Evolutionary conservation across 805 yeast species (phyloP), one percentile per base, ranked within the genome.

Genomic region (Kregervanrija delftensis): DNA sequence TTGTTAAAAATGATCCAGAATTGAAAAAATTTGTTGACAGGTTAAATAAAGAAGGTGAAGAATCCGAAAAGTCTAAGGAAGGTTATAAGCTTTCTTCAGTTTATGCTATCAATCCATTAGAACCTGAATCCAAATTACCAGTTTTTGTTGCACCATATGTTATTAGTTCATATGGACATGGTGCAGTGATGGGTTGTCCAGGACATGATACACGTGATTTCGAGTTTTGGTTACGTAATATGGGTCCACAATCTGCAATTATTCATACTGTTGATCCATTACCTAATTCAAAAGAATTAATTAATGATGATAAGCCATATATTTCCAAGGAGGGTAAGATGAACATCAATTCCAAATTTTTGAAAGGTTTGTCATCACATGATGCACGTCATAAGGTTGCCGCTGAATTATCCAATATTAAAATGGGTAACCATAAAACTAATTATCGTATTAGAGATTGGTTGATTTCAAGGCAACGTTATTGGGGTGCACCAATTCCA

Each of bases 401-500:
- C 0, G 52, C 65, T 1, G 58, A 65, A 11, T 64, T 89, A n/a
- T 61, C 57, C 13, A 39, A 40, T 4, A 42, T 53, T 8, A 16
- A 46, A 22, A 42, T 41, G 40, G 96, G 91, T 0, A 51, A 63
- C 1, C 46, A 53, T 3, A 68, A 75, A 4, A 71, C 73, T 0
- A 81, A 81, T 50, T 83, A 72, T 56, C 76, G 81, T 51, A 67
- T 93, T 30, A 74, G 97, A 53, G 99, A 93, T 59, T 93, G 99
- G 99, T 73, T 93, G 28, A 84, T 93, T 39, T 83, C 95, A 56
- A 77, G 99, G 58, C 99, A 93, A 63, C 69, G 99, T 48, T 91
- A 85, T 63, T 93, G 99, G 99, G 99, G 99, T 22, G 93, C 97
- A 0, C 99, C 99, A 2, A 93, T 93, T 44, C 99, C 99, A 5